Conservation (phyloP, 2,329 filamentous ascomycete genomes). For the Neopestalotiopsis clavispora region DNA sequence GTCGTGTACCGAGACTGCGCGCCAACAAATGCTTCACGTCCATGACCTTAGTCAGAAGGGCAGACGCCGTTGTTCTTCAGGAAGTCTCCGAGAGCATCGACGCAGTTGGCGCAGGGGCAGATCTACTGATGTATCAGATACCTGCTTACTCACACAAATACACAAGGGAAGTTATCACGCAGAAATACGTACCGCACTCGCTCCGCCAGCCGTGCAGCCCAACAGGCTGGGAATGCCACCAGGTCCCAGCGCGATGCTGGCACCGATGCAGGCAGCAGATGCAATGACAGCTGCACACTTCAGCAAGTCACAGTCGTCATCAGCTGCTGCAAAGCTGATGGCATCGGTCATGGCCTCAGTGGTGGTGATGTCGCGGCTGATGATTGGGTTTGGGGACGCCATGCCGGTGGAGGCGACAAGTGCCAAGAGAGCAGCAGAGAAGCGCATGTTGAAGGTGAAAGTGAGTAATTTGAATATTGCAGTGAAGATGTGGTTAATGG, state of each 20-base stretch:
- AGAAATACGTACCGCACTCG: background rate
- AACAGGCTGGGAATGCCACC: background rate
- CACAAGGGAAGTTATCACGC: background rate
- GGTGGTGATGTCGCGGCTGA: background rate
- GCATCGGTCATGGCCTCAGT: background rate
- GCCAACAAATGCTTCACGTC: background rate
- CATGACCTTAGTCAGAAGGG: background rate
- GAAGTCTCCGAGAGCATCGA: background rate
- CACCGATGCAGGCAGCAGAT: background rate
- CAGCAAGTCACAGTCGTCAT: background rate
- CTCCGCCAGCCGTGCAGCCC: slow-evolving; percentile 3
- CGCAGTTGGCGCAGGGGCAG: slow-evolving; percentile 7
- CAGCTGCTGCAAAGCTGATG: slow-evolving; percentile 1
- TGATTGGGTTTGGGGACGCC: background rate
- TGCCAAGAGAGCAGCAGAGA: background rate
- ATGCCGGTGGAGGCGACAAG: slow-evolving; percentile 9
- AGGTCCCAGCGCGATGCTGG: slow-evolving; percentile 1
- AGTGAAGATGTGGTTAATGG: background rate
- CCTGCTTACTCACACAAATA: background rate
- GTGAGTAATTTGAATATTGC: background rate
- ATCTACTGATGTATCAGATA: background rate
- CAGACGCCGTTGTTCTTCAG: background rate
- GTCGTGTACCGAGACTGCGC: background rate
- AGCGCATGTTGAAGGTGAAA: slow-evolving; percentile 6
- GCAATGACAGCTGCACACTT: slow-evolving; percentile 7